Evolutionary conservation across 257 asterid genomes (phyloP).

Genomic region (Anisodus acutangulus): DNA sequence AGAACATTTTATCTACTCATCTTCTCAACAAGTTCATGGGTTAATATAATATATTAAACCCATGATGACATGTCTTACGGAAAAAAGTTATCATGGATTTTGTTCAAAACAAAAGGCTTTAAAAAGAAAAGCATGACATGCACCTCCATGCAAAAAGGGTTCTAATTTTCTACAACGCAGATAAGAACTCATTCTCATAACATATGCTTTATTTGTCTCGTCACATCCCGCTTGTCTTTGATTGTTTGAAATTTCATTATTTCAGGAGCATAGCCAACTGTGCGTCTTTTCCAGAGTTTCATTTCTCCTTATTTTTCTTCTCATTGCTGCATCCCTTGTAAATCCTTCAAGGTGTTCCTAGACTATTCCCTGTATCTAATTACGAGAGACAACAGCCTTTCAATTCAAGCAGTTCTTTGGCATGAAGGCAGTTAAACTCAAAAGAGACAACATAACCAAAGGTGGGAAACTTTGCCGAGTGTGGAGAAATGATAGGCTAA

Average conservation of each 20-base stretch:
- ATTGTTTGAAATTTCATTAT: background rate
- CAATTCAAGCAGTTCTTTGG: constrained; percentile 5
- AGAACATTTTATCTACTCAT: background rate
- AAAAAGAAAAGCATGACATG: constrained; percentile 17
- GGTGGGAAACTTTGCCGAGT: constrained; percentile 11
- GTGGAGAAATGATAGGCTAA: background rate
- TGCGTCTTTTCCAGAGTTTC: background rate
- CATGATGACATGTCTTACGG: background rate
- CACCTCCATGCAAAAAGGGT: constrained; percentile 24
- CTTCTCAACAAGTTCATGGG: constrained; percentile 19
- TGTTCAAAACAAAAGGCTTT: constrained; percentile 12
- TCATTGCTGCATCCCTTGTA: background rate
- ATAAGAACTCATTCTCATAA: constrained; percentile 19
- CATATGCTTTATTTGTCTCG: background rate
- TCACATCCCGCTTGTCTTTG: constrained; percentile 1
- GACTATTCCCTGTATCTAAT: background rate
- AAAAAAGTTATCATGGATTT: background rate
- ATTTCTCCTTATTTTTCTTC: background rate
- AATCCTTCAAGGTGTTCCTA: background rate
- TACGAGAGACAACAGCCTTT: background rate
- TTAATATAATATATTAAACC: background rate
- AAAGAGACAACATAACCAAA: constrained; percentile 13
- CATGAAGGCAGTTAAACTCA: background rate
- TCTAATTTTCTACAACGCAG: background rate
- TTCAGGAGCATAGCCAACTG: background rate